Evolutionary conservation across 495 filamentous ascomycete species (phyloP).

Genomic region (Articulospora tetracladia): DNA sequence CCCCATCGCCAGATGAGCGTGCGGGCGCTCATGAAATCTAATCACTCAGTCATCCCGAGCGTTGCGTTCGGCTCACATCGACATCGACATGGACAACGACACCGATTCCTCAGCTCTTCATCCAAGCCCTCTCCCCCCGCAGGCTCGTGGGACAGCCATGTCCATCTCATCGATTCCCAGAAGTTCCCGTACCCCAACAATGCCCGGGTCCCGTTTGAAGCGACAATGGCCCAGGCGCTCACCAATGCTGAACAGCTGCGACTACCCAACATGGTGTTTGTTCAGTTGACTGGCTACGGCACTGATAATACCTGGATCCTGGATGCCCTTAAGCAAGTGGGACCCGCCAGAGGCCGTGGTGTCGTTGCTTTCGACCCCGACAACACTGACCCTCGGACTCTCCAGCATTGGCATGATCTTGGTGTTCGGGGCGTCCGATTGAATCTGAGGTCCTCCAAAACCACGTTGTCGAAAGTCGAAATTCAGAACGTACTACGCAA

Average conservation of each 20-base stretch:
- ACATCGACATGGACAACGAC: not conserved
- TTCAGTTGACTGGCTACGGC: conserved; percentile 50
- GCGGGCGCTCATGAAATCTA: not conserved
- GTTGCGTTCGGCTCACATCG: not conserved
- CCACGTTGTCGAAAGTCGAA: conserved; percentile 11
- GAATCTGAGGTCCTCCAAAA: conserved; percentile 38
- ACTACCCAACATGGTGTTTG: conserved; percentile 42
- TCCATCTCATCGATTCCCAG: conserved; percentile 47
- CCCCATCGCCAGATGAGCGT: too few relatives aligned
- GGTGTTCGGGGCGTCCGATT: conserved; percentile 49
- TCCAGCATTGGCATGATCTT: conserved; percentile 41
- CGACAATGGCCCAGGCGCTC: conserved; percentile 20
- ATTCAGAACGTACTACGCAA: conserved; percentile 33
- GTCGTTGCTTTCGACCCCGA: conserved; percentile 47
- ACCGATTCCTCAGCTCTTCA: not conserved
- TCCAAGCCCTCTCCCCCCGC: conserved; percentile 20
- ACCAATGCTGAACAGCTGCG: conserved; percentile 38
- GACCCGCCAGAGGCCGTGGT: conserved; percentile 39
- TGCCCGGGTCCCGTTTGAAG: not conserved
- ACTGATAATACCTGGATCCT: conserved; percentile 50
- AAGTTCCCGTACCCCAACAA: conserved; percentile 32
- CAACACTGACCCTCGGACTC: conserved; percentile 27
- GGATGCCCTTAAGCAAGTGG: conserved; percentile 34
- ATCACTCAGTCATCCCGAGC: not conserved
- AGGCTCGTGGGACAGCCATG: conserved; percentile 48